Conservation (phyloP, 208 protist genomes). For the Trypanosoma congolense region DNA sequence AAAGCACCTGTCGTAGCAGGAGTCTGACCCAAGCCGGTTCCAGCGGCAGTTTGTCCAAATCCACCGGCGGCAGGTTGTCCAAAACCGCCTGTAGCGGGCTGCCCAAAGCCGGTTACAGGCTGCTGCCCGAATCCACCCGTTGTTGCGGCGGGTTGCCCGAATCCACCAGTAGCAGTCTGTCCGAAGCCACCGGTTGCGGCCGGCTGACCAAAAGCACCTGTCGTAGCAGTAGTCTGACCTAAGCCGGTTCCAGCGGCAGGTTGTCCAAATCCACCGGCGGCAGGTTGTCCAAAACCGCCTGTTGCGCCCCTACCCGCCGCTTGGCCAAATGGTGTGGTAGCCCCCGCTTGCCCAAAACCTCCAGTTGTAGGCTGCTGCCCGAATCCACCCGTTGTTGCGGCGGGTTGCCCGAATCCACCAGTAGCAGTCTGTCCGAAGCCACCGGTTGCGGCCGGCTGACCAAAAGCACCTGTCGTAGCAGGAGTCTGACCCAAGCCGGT, state of each 20-base stretch:
- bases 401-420: slow-evolving; percentile 16
- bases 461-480: slow-evolving; percentile 12
- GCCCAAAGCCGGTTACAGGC: slow-evolving; percentile 20
- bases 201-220: slow-evolving; percentile 49
- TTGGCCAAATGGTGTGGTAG: not conserved
- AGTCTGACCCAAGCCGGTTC: slow-evolving; percentile 5
- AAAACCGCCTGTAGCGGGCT: slow-evolving; percentile 27
- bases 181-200: slow-evolving; percentile 16
- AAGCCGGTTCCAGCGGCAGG: not conserved
- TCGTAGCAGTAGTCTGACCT: slow-evolving; percentile 11
- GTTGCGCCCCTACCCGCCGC: not conserved
- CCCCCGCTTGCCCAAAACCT: not conserved
- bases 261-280: slow-evolving; percentile 4
- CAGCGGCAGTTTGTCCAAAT: slow-evolving; percentile 8
- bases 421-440: slow-evolving; percentile 29
- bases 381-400: slow-evolving; percentile 22
- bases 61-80: slow-evolving; percentile 21
- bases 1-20: slow-evolving; percentile 52
- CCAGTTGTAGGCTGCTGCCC: slow-evolving; percentile 9
- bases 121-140: slow-evolving; percentile 24
- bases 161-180: slow-evolving; percentile 18
- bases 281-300: slow-evolving; percentile 21
- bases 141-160: slow-evolving; percentile 20
- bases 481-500: slow-evolving; percentile 29
- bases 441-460: slow-evolving; percentile 3